phyloP scores from a whole-genome alignment of 768 basidiomycete genomes.

The Lyophyllum decastes region DNA sequence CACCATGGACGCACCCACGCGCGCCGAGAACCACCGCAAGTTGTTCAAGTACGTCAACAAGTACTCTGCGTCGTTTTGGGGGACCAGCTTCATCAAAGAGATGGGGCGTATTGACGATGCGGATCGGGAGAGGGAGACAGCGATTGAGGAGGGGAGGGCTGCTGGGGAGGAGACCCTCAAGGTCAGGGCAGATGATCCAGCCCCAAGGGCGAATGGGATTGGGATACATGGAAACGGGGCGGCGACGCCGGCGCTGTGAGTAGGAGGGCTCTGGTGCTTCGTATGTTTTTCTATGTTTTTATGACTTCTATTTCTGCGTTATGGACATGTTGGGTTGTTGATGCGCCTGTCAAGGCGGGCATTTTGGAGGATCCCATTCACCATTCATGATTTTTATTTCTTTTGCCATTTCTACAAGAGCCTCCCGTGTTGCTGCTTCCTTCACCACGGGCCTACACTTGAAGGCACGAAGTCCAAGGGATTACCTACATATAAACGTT shows the following conservation, averaged over 20 bases:
- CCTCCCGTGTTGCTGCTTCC: background rate
- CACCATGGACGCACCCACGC: slow-evolving; percentile 77
- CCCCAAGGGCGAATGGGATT: slow-evolving; percentile 4
- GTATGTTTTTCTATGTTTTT: background rate
- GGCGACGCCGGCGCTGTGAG: slow-evolving; percentile 6
- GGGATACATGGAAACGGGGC: slow-evolving; percentile 8
- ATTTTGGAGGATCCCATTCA: background rate
- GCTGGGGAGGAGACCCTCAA: slow-evolving; percentile 3
- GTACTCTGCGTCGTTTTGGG: slow-evolving; percentile 93
- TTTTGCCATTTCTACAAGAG: background rate
- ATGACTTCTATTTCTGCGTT: background rate
- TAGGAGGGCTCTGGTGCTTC: background rate
- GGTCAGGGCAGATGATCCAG: background rate
- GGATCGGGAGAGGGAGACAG: slow-evolving; percentile 36
- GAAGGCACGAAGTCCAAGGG: background rate
- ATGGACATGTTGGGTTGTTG: background rate
- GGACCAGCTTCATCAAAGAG: slow-evolving; percentile 85
- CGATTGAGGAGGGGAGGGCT: slow-evolving; percentile 2
- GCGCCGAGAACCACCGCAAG: slow-evolving; percentile 94
- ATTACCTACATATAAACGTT: slow-evolving; percentile 3
- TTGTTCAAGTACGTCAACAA: slow-evolving; percentile 96
- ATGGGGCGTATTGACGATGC: slow-evolving; percentile 63
- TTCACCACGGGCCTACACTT: background rate
- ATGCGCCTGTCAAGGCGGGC: background rate
- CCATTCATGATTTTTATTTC: slow-evolving; percentile 7